Evolutionary conservation across 768 basidiomycete species (phyloP).

Genomic region (Russula olivacea): DNA sequence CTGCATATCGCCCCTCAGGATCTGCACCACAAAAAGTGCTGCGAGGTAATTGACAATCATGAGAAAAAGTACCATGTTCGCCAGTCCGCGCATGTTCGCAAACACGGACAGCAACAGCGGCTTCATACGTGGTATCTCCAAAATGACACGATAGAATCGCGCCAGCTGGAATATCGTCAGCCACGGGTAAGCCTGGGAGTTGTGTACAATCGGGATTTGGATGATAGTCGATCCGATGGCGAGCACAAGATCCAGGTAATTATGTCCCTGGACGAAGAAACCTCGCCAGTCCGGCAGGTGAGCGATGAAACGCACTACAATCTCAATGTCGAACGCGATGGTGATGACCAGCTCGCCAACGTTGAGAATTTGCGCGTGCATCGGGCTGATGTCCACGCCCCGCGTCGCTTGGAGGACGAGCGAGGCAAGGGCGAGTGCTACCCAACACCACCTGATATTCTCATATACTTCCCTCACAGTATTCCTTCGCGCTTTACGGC

Average conservation of each 20-base stretch:
- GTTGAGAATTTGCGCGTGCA: constrained; percentile 47
- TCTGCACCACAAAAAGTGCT: constrained; percentile 75
- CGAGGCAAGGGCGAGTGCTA: constrained; percentile 64
- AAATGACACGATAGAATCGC: constrained; percentile 88
- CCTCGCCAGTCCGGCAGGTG: constrained; percentile 76
- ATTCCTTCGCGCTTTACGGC: constrained; percentile 41
- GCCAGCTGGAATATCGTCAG: constrained; percentile 80
- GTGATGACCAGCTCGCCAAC: constrained; percentile 73
- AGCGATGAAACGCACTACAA: constrained; percentile 63
- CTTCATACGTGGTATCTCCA: constrained; percentile 86
- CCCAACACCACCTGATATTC: constrained; percentile 66
- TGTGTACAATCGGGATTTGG: constrained; percentile 72
- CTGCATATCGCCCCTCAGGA: constrained; percentile 77
- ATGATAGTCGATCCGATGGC: constrained; percentile 73
- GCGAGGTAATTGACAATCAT: constrained; percentile 82
- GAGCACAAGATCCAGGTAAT: constrained; percentile 71
- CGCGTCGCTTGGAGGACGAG: constrained; percentile 68
- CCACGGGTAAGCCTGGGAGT: constrained; percentile 73
- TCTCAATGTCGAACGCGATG: constrained; percentile 82
- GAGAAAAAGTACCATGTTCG: constrained; percentile 90
- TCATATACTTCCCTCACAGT: constrained; percentile 49
- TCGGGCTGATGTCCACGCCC: constrained; percentile 43
- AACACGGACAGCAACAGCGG: constrained; percentile 82
- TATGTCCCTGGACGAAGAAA: constrained; percentile 57
- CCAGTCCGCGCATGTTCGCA: constrained; percentile 84